Percentiles rank a stretch among this genome's conserved stretches.
Conservation (phyloP, 306 rosid species). For the Cicer arietinum region DNA sequence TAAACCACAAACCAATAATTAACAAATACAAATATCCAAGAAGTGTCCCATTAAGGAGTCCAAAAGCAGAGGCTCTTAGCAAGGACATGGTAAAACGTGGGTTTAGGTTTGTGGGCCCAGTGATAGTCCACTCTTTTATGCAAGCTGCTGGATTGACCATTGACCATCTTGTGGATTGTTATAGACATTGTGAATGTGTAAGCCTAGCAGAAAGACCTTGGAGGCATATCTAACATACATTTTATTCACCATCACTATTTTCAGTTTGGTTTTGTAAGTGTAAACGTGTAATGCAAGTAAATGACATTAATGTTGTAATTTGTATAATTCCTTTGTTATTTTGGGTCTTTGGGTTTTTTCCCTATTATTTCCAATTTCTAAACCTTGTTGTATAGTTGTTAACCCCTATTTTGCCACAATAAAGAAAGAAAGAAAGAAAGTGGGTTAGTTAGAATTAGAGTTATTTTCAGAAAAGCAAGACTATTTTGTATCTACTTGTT, state of each 20-base stretch:
- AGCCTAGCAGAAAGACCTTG: conserved; percentile 98
- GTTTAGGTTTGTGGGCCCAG: conserved; percentile 87
- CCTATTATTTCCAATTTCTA: background rate
- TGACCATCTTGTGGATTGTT: conserved; percentile 93
- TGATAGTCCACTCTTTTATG: conserved; percentile 92
- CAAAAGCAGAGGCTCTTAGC: conserved; percentile 93
- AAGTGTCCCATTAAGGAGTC: conserved; percentile 82
- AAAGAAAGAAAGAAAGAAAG: background rate
- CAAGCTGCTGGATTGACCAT: conserved; percentile 95
- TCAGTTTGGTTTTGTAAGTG: background rate
- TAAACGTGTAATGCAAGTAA: conserved; percentile 12
- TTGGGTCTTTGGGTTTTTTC: background rate
- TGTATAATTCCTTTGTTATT: background rate
- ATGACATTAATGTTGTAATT: background rate
- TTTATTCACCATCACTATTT: background rate
- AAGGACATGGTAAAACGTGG: conserved; percentile 84
- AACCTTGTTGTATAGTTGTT: background rate
- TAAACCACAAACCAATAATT: conserved; percentile 80
- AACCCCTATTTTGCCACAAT: background rate
- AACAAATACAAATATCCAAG: conserved; percentile 81
- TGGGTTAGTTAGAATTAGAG: background rate
- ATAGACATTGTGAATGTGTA: conserved; percentile 78
- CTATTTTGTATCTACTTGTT: conserved; percentile 1
- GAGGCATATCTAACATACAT: conserved; percentile 77
- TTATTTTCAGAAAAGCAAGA: background rate